These are phyloP conservation scores for Aspergillus sp. DNA, from an alignment of 2,329 filamentous ascomycete species.

Conservation along the genomic window DNA sequence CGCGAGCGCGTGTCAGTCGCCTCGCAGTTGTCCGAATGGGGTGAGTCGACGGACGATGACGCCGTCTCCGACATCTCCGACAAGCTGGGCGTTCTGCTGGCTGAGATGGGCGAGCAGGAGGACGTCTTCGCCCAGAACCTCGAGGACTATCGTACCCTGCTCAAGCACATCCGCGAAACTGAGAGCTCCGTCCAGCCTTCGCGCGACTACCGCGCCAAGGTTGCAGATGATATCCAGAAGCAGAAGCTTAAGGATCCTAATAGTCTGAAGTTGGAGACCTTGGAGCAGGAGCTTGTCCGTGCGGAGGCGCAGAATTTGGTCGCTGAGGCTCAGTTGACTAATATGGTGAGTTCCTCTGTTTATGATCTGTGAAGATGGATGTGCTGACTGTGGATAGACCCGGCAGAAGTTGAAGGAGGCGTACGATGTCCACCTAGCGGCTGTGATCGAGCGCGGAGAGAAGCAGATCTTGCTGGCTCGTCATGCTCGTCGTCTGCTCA, in stretches of 20 bases:
- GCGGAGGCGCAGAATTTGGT: slow-evolving; percentile 95
- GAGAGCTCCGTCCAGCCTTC: slow-evolving; percentile 94
- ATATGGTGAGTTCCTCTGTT: slow-evolving; percentile 65
- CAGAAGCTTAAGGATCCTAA: slow-evolving; percentile 90
- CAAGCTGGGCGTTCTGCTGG: slow-evolving; percentile 89
- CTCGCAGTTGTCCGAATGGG: slow-evolving; percentile 92
- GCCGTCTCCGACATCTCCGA: slow-evolving; percentile 85
- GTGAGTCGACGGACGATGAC: slow-evolving; percentile 85
- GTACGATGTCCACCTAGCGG: slow-evolving; percentile 82
- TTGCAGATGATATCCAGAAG: slow-evolving; percentile 87
- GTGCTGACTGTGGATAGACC: slow-evolving; percentile 55
- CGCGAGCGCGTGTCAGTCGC: slow-evolving; percentile 83
- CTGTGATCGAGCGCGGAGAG: slow-evolving; percentile 91
- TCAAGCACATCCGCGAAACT: slow-evolving; percentile 94
- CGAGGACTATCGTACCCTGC: slow-evolving; percentile 75
- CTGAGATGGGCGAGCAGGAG: slow-evolving; percentile 92
- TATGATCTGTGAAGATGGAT: background rate
- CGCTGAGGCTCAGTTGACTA: slow-evolving; percentile 92
- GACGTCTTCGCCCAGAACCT: slow-evolving; percentile 81
- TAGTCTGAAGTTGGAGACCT: slow-evolving; percentile 72
- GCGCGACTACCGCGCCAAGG: slow-evolving; percentile 80
- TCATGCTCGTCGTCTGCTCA: slow-evolving; percentile 80
- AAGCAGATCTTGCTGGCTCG: slow-evolving; percentile 94
- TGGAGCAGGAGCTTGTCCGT: slow-evolving; percentile 94
- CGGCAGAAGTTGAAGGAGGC: slow-evolving; percentile 95